These are phyloP conservation scores for Priceomyces carsonii DNA, from an alignment of 805 yeast genomes.

Conservation along the genomic window DNA sequence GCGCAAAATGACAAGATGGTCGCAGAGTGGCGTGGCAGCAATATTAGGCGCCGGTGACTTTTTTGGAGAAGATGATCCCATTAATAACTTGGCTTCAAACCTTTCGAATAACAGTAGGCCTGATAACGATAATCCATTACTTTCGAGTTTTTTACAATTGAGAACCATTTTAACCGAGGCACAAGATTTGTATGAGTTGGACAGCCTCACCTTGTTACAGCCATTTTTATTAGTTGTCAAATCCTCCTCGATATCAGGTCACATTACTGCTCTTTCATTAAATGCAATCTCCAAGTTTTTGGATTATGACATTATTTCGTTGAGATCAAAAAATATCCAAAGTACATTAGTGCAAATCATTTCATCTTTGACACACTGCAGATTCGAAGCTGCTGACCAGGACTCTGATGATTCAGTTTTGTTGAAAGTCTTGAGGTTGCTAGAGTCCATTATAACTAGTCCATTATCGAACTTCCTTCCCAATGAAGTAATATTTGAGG, in stretches of 20 bases:
- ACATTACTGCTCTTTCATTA: conserved; percentile 79
- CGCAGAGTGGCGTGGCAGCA: conserved; percentile 81
- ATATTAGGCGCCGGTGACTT: conserved; percentile 67
- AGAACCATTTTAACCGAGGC: conserved; percentile 67
- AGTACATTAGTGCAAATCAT: conserved; percentile 65
- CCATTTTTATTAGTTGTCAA: conserved; percentile 86
- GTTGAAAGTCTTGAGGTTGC: conserved; percentile 73
- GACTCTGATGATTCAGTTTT: conserved; percentile 89
- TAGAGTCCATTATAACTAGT: conserved; percentile 68
- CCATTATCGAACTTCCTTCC: conserved; percentile 65
- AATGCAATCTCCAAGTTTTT: conserved; percentile 74
- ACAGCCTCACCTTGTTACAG: conserved; percentile 71
- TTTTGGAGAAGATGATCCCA: conserved; percentile 46
- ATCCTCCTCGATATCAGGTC: conserved; percentile 82
- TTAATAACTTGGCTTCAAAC: conserved; percentile 22
- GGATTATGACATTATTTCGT: conserved; percentile 64
- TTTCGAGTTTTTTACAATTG: conserved; percentile 78
- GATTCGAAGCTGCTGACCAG: conserved; percentile 94
- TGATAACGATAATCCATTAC: conserved; percentile 52
- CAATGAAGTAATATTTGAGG: conserved; percentile 83
- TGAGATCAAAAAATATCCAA: conserved; percentile 53
- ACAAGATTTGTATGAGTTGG: conserved; percentile 53
- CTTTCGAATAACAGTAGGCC: conserved; percentile 6
- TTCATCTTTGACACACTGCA: conserved; percentile 83
- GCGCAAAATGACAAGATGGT: conserved; percentile 70